Conservation (phyloP, 2,329 filamentous ascomycete genomes). For the Pleoardoris graminearum region DNA sequence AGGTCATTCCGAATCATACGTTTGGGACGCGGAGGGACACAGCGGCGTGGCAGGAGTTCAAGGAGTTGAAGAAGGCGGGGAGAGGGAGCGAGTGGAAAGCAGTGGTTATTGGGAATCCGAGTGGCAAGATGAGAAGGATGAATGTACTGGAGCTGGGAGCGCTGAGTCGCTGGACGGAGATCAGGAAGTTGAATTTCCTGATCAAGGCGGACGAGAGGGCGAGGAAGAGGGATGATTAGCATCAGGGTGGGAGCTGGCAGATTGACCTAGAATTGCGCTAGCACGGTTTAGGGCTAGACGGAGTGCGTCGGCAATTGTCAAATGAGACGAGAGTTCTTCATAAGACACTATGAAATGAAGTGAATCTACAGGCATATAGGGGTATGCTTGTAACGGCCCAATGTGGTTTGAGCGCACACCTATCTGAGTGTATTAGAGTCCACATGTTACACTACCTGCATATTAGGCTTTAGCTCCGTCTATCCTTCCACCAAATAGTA, state of each 20-base stretch:
- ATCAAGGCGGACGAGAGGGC: constrained; percentile 22
- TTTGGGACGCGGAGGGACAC: constrained; percentile 45
- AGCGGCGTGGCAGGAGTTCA: constrained; percentile 36
- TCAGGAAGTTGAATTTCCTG: constrained; percentile 55
- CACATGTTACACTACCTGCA: no score
- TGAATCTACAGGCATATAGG: no score
- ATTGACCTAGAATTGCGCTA: background rate
- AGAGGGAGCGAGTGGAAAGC: constrained; percentile 64
- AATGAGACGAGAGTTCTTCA: no score
- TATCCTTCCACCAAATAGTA: no score
- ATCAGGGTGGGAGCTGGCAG: constrained; percentile 4
- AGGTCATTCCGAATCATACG: constrained; percentile 67
- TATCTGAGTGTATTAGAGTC: no score
- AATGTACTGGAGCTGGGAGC: constrained; percentile 71
- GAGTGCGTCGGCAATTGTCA: background rate
- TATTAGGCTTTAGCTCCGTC: no score
- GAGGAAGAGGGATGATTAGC: constrained; percentile 13
- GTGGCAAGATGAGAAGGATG: constrained; percentile 68
- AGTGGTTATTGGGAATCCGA: constrained; percentile 71
- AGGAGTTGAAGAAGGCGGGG: constrained; percentile 48
- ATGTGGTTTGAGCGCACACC: no score
- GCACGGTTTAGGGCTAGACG: background rate
- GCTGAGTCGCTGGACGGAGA: constrained; percentile 73
- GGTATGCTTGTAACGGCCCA: no score
- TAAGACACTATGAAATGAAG: no score